Evolutionary conservation across 164 flowering plant species (phyloP).

Genomic region (Vitis riparia): DNA sequence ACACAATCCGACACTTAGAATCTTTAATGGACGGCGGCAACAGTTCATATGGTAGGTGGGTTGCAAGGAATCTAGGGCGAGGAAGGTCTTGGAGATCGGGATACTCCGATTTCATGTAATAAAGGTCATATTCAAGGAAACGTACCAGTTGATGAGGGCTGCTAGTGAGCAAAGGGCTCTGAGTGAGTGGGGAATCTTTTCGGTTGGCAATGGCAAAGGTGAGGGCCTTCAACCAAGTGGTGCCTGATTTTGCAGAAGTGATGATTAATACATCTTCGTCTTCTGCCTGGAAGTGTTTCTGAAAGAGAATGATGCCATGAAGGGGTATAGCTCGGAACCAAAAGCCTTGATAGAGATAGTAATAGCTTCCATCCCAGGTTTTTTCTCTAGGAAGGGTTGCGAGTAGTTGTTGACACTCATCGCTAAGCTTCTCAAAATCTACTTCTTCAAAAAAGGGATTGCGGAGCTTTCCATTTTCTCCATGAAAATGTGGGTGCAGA

Average conservation of each 20-base stretch:
- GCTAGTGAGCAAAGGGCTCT: slow-evolving; percentile 2
- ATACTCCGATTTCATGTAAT: not conserved
- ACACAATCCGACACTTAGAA: slow-evolving; percentile 13
- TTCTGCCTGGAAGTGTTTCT: slow-evolving; percentile 13
- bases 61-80: slow-evolving; percentile 19
- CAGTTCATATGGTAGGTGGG: slow-evolving; percentile 10
- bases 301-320: not conserved
- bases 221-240: slow-evolving; percentile 29
- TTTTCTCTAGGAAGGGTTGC: not conserved
- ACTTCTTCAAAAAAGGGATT: too few relatives aligned
- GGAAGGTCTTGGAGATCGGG: slow-evolving; percentile 2
- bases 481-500: too few relatives aligned
- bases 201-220: slow-evolving; percentile 6
- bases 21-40: slow-evolving; percentile 14
- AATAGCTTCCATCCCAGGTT: not conserved
- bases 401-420: not conserved
- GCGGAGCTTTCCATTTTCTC: too few relatives aligned
- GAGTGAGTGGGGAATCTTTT: not conserved
- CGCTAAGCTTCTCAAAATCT: too few relatives aligned
- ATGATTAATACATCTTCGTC: slow-evolving; percentile 10
- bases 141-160: slow-evolving; percentile 22
- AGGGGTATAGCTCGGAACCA: not conserved
- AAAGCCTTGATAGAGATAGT: not conserved
- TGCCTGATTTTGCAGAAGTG: slow-evolving; percentile 21
- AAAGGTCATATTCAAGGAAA: slow-evolving; percentile 8